These are phyloP conservation scores for Exophiala calicioides DNA, from an alignment of 2,329 filamentous ascomycete genomes.

Conservation along the genomic window DNA sequence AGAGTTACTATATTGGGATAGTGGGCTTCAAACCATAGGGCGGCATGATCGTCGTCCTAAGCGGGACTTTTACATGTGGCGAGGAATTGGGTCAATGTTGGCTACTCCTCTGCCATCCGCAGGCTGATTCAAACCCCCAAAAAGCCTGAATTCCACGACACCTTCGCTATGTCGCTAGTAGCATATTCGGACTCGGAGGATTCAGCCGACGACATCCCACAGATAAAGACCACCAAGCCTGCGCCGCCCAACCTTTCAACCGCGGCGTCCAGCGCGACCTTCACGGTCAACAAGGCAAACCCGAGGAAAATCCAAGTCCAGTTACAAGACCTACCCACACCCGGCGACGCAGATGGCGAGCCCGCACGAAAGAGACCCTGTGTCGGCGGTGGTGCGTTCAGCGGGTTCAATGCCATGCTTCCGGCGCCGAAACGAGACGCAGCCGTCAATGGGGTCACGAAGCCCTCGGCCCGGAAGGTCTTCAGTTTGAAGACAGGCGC, in stretches of 20 bases:
- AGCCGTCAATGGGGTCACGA: constrained; percentile 29
- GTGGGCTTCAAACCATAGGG: no score
- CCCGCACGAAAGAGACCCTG: constrained; percentile 73
- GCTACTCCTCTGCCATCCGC: no score
- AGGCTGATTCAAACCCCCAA: no score
- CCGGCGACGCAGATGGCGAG: constrained; percentile 45
- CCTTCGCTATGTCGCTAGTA: constrained; percentile 80
- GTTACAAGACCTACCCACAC: constrained; percentile 59
- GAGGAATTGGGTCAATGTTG: no score
- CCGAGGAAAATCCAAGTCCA: constrained; percentile 82
- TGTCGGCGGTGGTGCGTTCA: constrained; percentile 65
- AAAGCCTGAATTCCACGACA: no score
- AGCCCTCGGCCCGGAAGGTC: constrained; percentile 53
- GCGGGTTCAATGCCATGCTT: constrained; percentile 82
- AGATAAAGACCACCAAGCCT: constrained; percentile 39
- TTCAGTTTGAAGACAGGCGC: constrained; percentile 81
- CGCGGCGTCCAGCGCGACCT: constrained; percentile 67
- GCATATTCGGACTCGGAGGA: constrained; percentile 78
- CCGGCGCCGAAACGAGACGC: constrained; percentile 71
- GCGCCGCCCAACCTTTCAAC: constrained; percentile 37
- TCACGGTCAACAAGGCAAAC: constrained; percentile 78
- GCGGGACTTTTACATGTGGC: no score
- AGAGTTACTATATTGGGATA: no score
- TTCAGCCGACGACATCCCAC: constrained; percentile 61
- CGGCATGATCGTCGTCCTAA: no score